Base-by-base conservation (phyloP, 1,284 basidiomycete species). In the Sporisorium reilianum region DNA sequence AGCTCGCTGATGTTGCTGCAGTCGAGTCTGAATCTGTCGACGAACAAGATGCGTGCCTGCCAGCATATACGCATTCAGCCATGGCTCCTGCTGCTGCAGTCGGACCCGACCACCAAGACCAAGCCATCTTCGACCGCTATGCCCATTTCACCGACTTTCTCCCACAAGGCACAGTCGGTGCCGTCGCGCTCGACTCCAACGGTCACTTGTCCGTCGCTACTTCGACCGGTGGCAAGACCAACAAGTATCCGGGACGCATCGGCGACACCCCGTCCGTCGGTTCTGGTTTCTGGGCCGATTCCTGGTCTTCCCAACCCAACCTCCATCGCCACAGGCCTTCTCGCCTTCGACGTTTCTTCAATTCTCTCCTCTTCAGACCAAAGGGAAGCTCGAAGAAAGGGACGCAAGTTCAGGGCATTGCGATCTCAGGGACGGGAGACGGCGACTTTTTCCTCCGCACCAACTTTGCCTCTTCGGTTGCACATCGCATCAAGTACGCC, bases 371-470 rank as follows among this genome's bases (percentile, higher is more conserved):
- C 32, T 10, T 2, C 7, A 32, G 22, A 26, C 44, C 12, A 30
- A 25, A 49, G 2, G 9, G n/a, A 22, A 44, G 32, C 18, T 41
- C 38, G 16, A 41, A 20, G 3, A 16, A 9, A 1, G 38, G 9
- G n/a, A 20, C 8, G 38, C n/a, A 41, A n/a, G n/a, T 48, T 38
- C 45, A 82, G n/a, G 91, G 89, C 1, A 86, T 94, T n/a, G 92
- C 91, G 0, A 86, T 93, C 25, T 92, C 91, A 40, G 91, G 92
- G 0, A 94, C 93, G 14, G 92, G 92, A 3, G 90, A 93, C 77
- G 93, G 92, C 61, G 92, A 94, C 85, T 92, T 91, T 81, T 94
- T 91, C 82, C 92, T 93, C 60, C 88, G 92, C 46, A 88, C 88
- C 58, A 88, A 89, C 26, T 89, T 90, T 1, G 91, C 90, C 0